These are phyloP conservation scores for Prunus mume DNA, from an alignment of 306 rosid species.

Conservation along the genomic window DNA sequence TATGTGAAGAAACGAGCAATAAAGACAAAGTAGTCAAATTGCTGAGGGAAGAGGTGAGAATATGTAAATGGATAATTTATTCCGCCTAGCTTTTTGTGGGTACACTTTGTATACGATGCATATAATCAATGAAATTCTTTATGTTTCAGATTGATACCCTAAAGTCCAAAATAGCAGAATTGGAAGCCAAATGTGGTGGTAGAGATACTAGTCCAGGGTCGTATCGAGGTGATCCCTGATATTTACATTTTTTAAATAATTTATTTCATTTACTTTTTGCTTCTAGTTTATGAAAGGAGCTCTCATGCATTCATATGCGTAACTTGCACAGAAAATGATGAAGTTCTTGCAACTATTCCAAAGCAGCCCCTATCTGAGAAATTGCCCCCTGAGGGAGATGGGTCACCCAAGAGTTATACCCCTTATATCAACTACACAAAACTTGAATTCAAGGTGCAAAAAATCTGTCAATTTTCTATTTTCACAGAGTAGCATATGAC, in stretches of 20 bases:
- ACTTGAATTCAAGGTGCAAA: constrained; percentile 81
- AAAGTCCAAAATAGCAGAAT: constrained; percentile 54
- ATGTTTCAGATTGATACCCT: constrained; percentile 60
- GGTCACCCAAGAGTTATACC: constrained; percentile 49
- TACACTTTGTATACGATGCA: neutral
- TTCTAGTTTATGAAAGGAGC: constrained; percentile 8
- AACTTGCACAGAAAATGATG: constrained; percentile 37
- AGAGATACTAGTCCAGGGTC: constrained; percentile 30
- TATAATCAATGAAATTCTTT: constrained; percentile 10
- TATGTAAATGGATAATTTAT: neutral
- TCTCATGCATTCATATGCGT: constrained; percentile 3
- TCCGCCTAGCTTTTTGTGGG: constrained; percentile 12
- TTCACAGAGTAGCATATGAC: neutral
- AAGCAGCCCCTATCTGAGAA: constrained; percentile 38
- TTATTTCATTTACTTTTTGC: neutral
- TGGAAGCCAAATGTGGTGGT: constrained; percentile 43
- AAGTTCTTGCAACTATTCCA: constrained; percentile 31
- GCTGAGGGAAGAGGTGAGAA: constrained; percentile 74
- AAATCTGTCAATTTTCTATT: neutral
- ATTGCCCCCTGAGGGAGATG: constrained; percentile 45
- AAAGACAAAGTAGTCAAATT: constrained; percentile 54
- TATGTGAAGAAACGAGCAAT: constrained; percentile 30
- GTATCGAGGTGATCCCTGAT: constrained; percentile 31
- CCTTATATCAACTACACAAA: constrained; percentile 76
- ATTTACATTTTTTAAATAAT: constrained; percentile 3